Evolutionary conservation across 2,329 filamentous ascomycete genomes (phyloP).

Genomic region (Monosporascus sp.): DNA sequence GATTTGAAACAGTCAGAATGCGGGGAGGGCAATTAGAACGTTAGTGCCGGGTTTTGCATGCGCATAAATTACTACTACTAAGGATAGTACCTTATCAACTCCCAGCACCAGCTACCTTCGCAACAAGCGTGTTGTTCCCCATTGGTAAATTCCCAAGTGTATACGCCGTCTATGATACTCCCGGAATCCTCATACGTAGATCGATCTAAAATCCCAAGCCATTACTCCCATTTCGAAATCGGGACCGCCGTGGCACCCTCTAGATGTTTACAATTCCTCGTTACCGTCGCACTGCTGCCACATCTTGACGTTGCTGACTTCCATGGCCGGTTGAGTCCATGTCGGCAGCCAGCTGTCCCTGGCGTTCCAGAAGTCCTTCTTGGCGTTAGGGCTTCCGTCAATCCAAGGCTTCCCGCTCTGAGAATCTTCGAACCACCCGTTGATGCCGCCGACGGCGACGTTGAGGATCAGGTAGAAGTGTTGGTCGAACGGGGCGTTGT

Average conservation of each 20-base stretch:
- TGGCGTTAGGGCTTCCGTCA: conserved; percentile 59
- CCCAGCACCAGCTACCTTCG: no score
- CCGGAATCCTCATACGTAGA: no score
- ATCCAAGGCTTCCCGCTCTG: conserved; percentile 73
- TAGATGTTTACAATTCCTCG: conserved; percentile 39
- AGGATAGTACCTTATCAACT: no score
- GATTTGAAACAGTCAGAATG: no score
- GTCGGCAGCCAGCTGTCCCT: conserved; percentile 62
- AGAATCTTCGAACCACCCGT: conserved; percentile 79
- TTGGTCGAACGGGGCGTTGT: conserved; percentile 69
- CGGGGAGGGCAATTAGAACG: no score
- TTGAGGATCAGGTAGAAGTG: conserved; percentile 73
- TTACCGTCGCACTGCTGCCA: conserved; percentile 62
- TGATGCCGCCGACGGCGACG: conserved; percentile 69
- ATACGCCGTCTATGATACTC: no score
- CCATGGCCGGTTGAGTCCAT: conserved; percentile 64
- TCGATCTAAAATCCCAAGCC: no score
- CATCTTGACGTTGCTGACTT: conserved; percentile 65
- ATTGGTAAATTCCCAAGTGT: no score
- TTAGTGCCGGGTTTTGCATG: no score
- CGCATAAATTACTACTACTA: no score
- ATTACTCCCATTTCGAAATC: not conserved
- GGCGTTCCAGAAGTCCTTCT: conserved; percentile 71
- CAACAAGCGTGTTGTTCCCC: no score
- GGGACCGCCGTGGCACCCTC: not conserved